Base-by-base conservation (phyloP, 2,329 filamentous ascomycete species). In the Calonectria pauciramosa region DNA sequence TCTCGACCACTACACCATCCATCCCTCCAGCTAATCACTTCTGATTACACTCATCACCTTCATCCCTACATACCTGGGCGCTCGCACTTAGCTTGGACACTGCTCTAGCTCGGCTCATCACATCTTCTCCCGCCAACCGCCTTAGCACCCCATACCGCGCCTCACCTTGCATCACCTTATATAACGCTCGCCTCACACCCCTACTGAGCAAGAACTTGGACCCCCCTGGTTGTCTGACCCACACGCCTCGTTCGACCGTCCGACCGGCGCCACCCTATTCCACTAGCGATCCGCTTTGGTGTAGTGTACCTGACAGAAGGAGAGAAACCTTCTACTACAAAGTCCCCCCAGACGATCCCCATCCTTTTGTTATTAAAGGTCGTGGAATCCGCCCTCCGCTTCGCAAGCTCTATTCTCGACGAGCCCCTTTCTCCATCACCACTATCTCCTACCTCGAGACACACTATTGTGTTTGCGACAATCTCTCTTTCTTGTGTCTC, bases 401-500 rank as follows among this genome's bases (percentile, higher is more conserved):
- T 70, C 74, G 69, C 76, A 79, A 79, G 60, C 60, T 47, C 41
- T 34, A 74, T 32, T 34, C 59, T 41, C 38, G 68, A 78, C 76
- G 71, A 77, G 68, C 72, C 64, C 73, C 77, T 73, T 75, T 59
- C 63, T 44, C 36, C 47, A 59, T 72, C 52, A 44, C 41, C 64
- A 68, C 65, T 64, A 77, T 44, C 59, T 64, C 38, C 67, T 63
- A 38, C 14, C 73, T 75, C 76, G 70, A 82, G 63, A 78, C 78
- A 75, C 74, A 76, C 75, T 72, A 78, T 64, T 77, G 74, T 77
- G 76, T 75, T 77, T 82, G 78, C 79, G 78, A 82, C 83, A 82
- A 77, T 75, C 75, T 76, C 72, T 81, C 78, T 80, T 77, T 78
- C 80, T 82, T 81, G 82, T 84, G 82, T 82, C 79, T 79, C 82